phyloP scores from a whole-genome alignment of 2,329 filamentous ascomycete genomes.

The Nannizziopsis arthrosporioides region DNA sequence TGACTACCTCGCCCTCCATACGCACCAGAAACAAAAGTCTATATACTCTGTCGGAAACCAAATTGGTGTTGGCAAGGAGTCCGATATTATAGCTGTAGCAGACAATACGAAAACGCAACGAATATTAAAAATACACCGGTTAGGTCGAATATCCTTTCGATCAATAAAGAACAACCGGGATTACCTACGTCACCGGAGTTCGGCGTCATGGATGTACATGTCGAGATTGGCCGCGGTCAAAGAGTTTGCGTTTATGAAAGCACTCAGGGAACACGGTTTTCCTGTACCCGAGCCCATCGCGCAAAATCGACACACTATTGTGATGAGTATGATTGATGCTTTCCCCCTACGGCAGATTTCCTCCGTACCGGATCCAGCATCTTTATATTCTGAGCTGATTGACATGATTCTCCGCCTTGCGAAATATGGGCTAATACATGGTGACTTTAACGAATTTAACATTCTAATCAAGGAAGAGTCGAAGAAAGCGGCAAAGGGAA shows the following conservation, averaged over 20 bases:
- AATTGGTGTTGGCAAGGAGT: conserved; percentile 94
- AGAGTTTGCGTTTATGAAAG: conserved; percentile 90
- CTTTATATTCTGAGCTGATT: conserved; percentile 86
- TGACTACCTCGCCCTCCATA: conserved; percentile 92
- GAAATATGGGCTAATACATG: conserved; percentile 81
- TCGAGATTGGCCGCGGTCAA: conserved; percentile 84
- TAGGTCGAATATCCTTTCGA: conserved; percentile 92
- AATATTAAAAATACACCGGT: conserved; percentile 88
- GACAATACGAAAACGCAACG: conserved; percentile 62
- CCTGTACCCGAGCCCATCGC: conserved; percentile 77
- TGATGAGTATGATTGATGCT: conserved; percentile 89
- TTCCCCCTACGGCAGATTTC: conserved; percentile 85
- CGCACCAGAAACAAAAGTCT: conserved; percentile 64
- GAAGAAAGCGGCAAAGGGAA: conserved; percentile 27
- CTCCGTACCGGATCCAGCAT: conserved; percentile 66
- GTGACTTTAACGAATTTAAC: conserved; percentile 99
- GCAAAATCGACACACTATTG: conserved; percentile 87
- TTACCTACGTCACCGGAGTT: conserved; percentile 71
- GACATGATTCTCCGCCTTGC: conserved; percentile 73
- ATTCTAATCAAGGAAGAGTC: conserved; percentile 73
- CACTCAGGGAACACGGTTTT: conserved; percentile 70
- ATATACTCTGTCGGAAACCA: conserved; percentile 90
- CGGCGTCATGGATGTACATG: conserved; percentile 96
- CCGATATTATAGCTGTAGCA: conserved; percentile 89
- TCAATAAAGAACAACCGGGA: conserved; percentile 93